Evolutionary conservation across 2,329 filamentous ascomycete genomes (phyloP).

Genomic region (Penicillium oxalicum): DNA sequence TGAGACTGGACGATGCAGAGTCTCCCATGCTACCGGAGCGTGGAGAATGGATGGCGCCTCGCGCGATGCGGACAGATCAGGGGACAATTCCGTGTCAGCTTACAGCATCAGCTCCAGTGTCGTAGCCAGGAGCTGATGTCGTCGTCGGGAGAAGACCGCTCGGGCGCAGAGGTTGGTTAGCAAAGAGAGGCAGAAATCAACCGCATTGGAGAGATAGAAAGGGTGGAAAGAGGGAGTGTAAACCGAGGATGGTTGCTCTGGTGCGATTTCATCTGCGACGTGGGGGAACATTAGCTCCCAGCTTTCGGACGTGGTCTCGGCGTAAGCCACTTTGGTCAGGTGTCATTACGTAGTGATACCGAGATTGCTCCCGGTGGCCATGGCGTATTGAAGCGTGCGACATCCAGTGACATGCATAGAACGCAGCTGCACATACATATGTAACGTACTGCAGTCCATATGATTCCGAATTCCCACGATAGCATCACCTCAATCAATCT

Average conservation of each 20-base stretch:
- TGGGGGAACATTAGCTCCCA: constrained; percentile 1
- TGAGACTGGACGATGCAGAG: constrained; percentile 31
- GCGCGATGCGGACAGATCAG: background rate
- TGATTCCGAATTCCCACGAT: too few species aligned
- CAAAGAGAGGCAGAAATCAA: background rate
- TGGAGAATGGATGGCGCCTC: constrained; percentile 3
- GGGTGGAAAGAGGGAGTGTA: background rate
- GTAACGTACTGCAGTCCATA: too few species aligned
- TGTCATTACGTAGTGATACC: background rate
- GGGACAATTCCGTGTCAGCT: background rate
- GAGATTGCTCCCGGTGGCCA: too few species aligned
- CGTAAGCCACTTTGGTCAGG: constrained; percentile 2
- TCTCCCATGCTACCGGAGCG: constrained; percentile 28
- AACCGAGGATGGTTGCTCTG: background rate
- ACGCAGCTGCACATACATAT: too few species aligned
- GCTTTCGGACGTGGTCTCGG: background rate
- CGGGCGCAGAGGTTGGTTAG: background rate
- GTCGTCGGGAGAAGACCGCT: background rate
- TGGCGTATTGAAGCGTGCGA: too few species aligned
- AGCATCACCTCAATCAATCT: too few species aligned
- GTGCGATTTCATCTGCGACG: background rate
- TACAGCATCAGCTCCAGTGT: constrained; percentile 2
- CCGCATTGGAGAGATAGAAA: background rate
- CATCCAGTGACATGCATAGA: too few species aligned
- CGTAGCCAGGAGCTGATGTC: background rate